phyloP scores from a whole-genome alignment of 73 alveolate species.

The Paramecium biaurelia region DNA sequence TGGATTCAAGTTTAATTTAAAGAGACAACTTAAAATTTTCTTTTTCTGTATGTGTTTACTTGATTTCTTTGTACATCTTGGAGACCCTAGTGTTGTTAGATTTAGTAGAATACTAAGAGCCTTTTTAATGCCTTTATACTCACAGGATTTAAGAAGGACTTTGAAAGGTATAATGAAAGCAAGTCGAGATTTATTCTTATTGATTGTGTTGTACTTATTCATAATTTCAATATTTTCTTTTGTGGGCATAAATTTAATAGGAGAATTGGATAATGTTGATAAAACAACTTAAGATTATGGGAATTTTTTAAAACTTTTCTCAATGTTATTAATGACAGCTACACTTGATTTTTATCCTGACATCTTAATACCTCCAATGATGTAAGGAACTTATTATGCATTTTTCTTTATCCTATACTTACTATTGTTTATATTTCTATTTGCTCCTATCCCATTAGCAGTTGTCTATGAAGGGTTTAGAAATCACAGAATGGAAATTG shows the following conservation, averaged over 20 bases:
- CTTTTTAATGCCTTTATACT: constrained; percentile 17
- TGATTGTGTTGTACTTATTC: constrained; percentile 18
- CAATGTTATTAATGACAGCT: constrained; percentile 16
- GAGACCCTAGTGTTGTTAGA: not conserved
- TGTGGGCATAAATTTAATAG: constrained; percentile 59
- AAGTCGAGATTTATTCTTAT: constrained; percentile 31
- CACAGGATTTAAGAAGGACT: constrained; percentile 54
- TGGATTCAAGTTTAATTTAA: not conserved
- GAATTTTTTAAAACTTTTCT: constrained; percentile 34
- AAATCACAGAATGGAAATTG: constrained; percentile 43
- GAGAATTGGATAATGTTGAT: constrained; percentile 40
- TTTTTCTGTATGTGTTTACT: not conserved
- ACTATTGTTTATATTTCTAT: constrained; percentile 34
- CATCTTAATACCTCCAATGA: constrained; percentile 51
- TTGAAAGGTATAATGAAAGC: constrained; percentile 53
- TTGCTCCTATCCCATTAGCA: constrained; percentile 62
- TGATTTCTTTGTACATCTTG: not conserved
- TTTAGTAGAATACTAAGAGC: constrained; percentile 48
- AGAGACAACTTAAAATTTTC: not conserved
- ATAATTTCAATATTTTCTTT: constrained; percentile 50
- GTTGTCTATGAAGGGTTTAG: constrained; percentile 67
- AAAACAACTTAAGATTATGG: constrained; percentile 19
- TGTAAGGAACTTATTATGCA: constrained; percentile 5
- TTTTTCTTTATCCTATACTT: not conserved
- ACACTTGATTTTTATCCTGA: constrained; percentile 59